These are phyloP conservation scores for Westerdykella sp. DNA, from an alignment of 2,329 filamentous ascomycete species.

Conservation along the genomic window DNA sequence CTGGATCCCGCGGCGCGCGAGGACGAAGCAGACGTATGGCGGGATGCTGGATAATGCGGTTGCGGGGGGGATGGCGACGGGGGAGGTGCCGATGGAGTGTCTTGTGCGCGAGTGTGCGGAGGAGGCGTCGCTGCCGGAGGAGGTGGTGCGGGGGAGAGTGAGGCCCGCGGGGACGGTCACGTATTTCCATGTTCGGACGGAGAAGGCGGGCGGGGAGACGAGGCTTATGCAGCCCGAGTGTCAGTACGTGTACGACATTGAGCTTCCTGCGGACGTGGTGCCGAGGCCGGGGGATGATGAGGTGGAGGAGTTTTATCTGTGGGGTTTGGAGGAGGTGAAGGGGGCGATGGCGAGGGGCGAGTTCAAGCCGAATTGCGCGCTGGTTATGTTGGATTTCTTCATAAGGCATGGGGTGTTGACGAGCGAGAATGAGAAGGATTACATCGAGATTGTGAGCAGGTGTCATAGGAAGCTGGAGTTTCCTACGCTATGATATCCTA, in stretches of 20 bases:
- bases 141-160: slow-evolving; percentile 57
- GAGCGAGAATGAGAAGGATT: slow-evolving; percentile 69
- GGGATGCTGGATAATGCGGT: slow-evolving; percentile 95
- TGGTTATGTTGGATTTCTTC: slow-evolving; percentile 85
- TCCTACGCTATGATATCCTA: slow-evolving; percentile 40
- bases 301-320: slow-evolving; percentile 76
- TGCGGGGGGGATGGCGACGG: slow-evolving; percentile 75
- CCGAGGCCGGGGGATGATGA: slow-evolving; percentile 81
- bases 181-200: slow-evolving; percentile 76
- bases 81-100: slow-evolving; percentile 73
- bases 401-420: slow-evolving; percentile 77
- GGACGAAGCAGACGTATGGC: slow-evolving; percentile 77
- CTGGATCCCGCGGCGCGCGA: slow-evolving; percentile 75
- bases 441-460: slow-evolving; percentile 66
- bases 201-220: slow-evolving; percentile 70
- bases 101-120: slow-evolving; percentile 81
- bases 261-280: slow-evolving; percentile 60
- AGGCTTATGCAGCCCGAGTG: slow-evolving; percentile 83
- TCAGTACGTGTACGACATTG: slow-evolving; percentile 86
- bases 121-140: slow-evolving; percentile 73
- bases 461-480: slow-evolving; percentile 78
- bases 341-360: slow-evolving; percentile 61
- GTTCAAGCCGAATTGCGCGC: slow-evolving; percentile 90
- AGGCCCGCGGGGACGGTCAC: slow-evolving; percentile 64
- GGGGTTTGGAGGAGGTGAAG: slow-evolving; percentile 69